Percentiles rank a stretch among this genome's conserved stretches.
Conservation (phyloP, 768 basidiomycete species). For the Amanita fuliginea region DNA sequence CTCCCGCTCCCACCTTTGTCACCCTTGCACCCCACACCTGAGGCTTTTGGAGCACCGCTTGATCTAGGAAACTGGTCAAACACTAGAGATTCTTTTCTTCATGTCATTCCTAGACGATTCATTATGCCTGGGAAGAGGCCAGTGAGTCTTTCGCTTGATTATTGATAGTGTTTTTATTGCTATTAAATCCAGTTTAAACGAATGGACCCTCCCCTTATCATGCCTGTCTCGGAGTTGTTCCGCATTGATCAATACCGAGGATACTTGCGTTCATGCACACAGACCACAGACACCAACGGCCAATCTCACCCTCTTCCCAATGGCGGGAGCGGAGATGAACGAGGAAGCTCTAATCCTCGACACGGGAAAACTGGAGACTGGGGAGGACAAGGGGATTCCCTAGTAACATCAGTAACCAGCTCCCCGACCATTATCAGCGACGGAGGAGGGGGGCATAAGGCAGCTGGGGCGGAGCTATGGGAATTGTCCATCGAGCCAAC, state of each 20-base stretch:
- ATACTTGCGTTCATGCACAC: too few species aligned
- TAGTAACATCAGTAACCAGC: neutral
- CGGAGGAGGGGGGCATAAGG: neutral
- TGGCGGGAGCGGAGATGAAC: too few species aligned
- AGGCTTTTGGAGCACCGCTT: neutral
- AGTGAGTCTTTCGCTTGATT: constrained; percentile 4
- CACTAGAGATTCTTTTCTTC: neutral
- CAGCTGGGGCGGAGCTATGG: neutral
- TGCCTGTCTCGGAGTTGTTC: too few species aligned
- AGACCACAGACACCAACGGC: neutral
- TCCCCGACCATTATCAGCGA: neutral
- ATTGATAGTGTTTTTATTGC: constrained; percentile 5
- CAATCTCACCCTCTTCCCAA: neutral
- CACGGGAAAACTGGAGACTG: neutral
- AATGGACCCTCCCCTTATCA: neutral
- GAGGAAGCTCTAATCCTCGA: too few species aligned
- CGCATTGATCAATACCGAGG: too few species aligned
- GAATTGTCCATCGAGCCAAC: neutral
- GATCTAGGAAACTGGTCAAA: neutral
- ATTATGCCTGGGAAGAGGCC: neutral
- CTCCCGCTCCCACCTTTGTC: neutral
- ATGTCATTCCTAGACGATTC: neutral
- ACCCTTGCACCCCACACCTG: neutral
- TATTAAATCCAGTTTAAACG: constrained; percentile 8
- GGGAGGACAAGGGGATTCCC: neutral